A percentile compares a stretch with the other conserved stretches of the same genome.
phyloP scores from a whole-genome alignment of 352 stramenopile genomes.

The Phytophthora tentaculata region DNA sequence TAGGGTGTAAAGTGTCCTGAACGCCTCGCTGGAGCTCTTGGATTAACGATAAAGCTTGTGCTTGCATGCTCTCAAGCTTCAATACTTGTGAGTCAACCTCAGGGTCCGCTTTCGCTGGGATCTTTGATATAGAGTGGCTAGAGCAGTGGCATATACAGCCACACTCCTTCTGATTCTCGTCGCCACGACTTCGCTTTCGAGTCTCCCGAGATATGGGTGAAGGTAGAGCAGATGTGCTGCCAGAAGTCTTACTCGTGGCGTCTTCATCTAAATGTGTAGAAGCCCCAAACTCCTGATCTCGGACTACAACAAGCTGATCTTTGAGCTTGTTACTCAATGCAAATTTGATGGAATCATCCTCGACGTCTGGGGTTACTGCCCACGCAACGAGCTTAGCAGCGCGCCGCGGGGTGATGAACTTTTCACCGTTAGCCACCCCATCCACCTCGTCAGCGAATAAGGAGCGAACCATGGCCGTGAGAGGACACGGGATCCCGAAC shows the following conservation, averaged over 20 bases:
- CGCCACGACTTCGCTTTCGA: slow-evolving; percentile 13
- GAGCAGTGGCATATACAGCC: slow-evolving; percentile 12
- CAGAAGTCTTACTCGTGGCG: not conserved
- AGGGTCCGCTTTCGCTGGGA: not conserved
- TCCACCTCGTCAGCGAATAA: slow-evolving; percentile 29
- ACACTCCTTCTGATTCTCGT: slow-evolving; percentile 5
- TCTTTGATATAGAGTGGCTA: not conserved
- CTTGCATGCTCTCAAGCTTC: slow-evolving; percentile 25
- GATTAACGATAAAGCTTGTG: slow-evolving; percentile 22
- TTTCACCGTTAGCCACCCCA: slow-evolving; percentile 10
- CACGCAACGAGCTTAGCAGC: slow-evolving; percentile 30
- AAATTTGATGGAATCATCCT: slow-evolving; percentile 41
- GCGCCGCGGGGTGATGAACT: slow-evolving; percentile 28
- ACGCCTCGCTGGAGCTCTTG: slow-evolving; percentile 25
- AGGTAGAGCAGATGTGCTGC: not conserved
- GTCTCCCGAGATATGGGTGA: not conserved
- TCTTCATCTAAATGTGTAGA: slow-evolving; percentile 2
- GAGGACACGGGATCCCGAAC: slow-evolving; percentile 30
- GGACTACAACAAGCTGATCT: slow-evolving; percentile 24
- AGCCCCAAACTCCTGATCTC: slow-evolving; percentile 24
- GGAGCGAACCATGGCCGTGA: slow-evolving; percentile 35
- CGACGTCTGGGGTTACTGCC: slow-evolving; percentile 31
- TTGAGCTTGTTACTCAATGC: slow-evolving; percentile 28
- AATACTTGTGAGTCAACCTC: slow-evolving; percentile 24
- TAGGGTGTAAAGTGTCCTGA: slow-evolving; percentile 15